Evolutionary conservation across 2,329 filamentous ascomycete species (phyloP).

Genomic region (Pseudogymnoascus sp.): DNA sequence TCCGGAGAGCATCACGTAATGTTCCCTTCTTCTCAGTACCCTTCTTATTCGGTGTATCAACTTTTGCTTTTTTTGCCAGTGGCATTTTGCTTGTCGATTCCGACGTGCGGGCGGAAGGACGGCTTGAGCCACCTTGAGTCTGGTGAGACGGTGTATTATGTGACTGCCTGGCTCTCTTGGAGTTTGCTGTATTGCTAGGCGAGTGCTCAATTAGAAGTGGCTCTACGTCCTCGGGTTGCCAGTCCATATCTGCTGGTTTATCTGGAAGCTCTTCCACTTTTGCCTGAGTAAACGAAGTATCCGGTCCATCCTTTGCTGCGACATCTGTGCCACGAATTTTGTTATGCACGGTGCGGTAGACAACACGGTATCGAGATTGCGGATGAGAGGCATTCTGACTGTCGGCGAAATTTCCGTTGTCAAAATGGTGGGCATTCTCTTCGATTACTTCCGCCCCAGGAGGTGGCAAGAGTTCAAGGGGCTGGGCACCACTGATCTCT

Average conservation of each 20-base stretch:
- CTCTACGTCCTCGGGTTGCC: background rate
- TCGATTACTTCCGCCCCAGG: conserved; percentile 52
- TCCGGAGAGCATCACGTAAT: conserved; percentile 44
- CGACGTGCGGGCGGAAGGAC: conserved; percentile 18
- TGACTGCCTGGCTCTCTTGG: conserved; percentile 24
- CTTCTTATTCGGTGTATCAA: conserved; percentile 23
- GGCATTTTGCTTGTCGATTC: conserved; percentile 21
- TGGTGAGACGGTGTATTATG: background rate
- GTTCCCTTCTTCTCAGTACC: conserved; percentile 35
- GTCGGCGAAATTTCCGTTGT: conserved; percentile 15
- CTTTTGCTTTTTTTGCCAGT: conserved; percentile 25
- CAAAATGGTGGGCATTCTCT: conserved; percentile 29
- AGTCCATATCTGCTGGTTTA: background rate
- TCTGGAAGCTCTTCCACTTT: conserved; percentile 6
- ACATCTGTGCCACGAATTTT: conserved; percentile 37
- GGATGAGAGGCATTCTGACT: conserved; percentile 14
- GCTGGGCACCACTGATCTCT: conserved; percentile 46
- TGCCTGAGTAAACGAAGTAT: conserved; percentile 10
- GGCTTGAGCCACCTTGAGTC: conserved; percentile 15
- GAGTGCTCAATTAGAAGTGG: background rate
- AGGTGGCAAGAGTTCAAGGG: conserved; percentile 43
- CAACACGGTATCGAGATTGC: conserved; percentile 31
- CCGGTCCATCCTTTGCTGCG: conserved; percentile 21
- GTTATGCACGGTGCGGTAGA: conserved; percentile 50
- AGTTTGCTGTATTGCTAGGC: conserved; percentile 17